Conservation (phyloP, 306 rosid genomes). For the Comarum palustre region DNA sequence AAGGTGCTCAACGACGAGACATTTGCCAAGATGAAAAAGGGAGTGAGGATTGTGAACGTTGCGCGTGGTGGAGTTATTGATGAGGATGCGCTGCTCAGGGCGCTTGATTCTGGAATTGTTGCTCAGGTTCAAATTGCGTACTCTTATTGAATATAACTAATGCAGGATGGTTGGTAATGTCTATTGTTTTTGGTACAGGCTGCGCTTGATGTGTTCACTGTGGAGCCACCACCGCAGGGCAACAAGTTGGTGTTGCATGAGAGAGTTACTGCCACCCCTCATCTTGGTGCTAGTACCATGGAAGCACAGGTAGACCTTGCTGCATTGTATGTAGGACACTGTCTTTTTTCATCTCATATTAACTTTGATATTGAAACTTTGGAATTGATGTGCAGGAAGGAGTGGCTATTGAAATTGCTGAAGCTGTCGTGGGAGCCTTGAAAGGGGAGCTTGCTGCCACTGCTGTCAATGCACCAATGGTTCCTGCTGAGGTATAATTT, state of each 20-base stretch:
- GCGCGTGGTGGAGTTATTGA: conserved; percentile 99
- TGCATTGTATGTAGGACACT: not conserved
- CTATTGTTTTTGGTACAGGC: conserved; percentile 51
- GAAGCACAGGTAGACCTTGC: conserved; percentile 76
- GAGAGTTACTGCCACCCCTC: conserved; percentile 93
- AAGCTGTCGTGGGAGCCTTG: conserved; percentile 93
- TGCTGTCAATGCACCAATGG: conserved; percentile 99
- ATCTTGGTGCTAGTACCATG: conserved; percentile 94
- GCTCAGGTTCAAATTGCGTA: conserved; percentile 70
- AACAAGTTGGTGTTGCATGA: conserved; percentile 75
- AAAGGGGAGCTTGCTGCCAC: conserved; percentile 97
- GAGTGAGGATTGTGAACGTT: conserved; percentile 85
- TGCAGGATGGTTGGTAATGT: not conserved
- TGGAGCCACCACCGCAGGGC: conserved; percentile 75
- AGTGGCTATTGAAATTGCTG: conserved; percentile 96
- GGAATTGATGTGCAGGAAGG: conserved; percentile 69
- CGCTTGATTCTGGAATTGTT: conserved; percentile 81
- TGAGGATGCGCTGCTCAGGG: conserved; percentile 91
- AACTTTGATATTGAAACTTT: conserved; percentile 7
- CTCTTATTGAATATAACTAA: no score
- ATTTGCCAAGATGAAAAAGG: conserved; percentile 93
- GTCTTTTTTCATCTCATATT: conserved; percentile 5
- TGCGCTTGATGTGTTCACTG: conserved; percentile 91
- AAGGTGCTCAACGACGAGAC: conserved; percentile 89
- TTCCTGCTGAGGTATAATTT: conserved; percentile 79